Base-by-base conservation (phyloP, 768 basidiomycete genomes). In the Ramaria sp. region DNA sequence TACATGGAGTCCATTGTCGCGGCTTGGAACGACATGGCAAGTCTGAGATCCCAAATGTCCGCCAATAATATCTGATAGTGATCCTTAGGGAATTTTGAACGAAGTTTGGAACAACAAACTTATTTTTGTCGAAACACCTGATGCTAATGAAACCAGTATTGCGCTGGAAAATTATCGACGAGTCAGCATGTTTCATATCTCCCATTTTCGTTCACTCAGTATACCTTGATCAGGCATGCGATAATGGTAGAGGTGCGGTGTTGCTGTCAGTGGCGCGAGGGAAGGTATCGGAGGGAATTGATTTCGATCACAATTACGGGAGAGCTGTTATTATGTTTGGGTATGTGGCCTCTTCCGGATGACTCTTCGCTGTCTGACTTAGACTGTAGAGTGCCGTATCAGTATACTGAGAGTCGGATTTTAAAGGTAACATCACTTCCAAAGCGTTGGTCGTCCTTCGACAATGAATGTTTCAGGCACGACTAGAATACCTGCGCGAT, bases 1-100 rank as follows among this genome's bases (percentile, higher is more conserved):
- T 99, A 99, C 70, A 99, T 99, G 96, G 96, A 99, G 70, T 93
- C 91, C 22, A 99, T 99, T 59, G 96, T 98, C 11, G 92, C 93
- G 1, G 96, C 96, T n/a, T 99, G 96, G 96, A 97, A 98, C 66
- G 96, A 99, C 69, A 99, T 99, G 96, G 96, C 94, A 68, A 53
- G 86, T 72, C 47, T 37, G 51, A 31, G 47, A 31, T 56, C 70
- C 45, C 19, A 30, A 50, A 9, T 42, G 30, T 42, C 37, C 51
- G 24, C 20, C 27, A 12, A 54, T 20, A 39, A 42, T 19, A 38
- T n/a, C 38, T 33, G 39, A 52, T 58, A 7, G 46, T 37, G 27
- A 53, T 30, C 33, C 58, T 30, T 65, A 99, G 96, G 95, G 95
- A 41, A 98, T 99, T 62, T 74, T 99, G 60, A 97, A 94, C 66